Evolutionary conservation across 2,329 filamentous ascomycete genomes (phyloP).

Genomic region (Decorospora gaudefroyi): DNA sequence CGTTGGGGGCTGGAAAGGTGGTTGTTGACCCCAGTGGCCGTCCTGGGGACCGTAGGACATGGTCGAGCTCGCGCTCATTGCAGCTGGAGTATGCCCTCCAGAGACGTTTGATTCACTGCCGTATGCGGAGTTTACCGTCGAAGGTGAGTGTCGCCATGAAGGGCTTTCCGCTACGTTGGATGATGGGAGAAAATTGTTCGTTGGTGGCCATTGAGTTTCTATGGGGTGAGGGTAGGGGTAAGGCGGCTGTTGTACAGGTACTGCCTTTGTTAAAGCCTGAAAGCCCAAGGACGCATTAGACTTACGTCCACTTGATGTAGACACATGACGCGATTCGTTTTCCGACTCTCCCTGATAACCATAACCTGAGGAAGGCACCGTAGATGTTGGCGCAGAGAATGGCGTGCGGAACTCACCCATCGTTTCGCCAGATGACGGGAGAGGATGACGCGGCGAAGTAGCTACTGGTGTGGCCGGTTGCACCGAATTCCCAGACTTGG

Average conservation of each 20-base stretch:
- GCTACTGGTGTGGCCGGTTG: slow-evolving; percentile 54
- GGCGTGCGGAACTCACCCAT: slow-evolving; percentile 41
- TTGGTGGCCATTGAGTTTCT: slow-evolving; percentile 46
- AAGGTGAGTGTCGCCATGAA: slow-evolving; percentile 45
- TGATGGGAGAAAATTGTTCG: slow-evolving; percentile 40
- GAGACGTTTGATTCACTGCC: slow-evolving; percentile 46
- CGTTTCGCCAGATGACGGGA: slow-evolving; percentile 32
- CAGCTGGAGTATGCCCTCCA: slow-evolving; percentile 41
- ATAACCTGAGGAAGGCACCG: slow-evolving; percentile 26
- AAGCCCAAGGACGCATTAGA: background rate
- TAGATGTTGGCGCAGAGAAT: slow-evolving; percentile 24
- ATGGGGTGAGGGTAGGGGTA: slow-evolving; percentile 44
- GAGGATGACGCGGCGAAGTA: slow-evolving; percentile 52
- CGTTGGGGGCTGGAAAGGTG: slow-evolving; percentile 38
- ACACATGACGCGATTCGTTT: slow-evolving; percentile 31
- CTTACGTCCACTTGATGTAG: slow-evolving; percentile 38
- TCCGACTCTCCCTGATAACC: slow-evolving; percentile 36
- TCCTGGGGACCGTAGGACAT: slow-evolving; percentile 45
- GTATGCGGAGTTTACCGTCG: slow-evolving; percentile 42
- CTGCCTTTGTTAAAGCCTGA: slow-evolving; percentile 29
- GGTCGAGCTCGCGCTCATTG: slow-evolving; percentile 45
- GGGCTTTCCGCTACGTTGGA: slow-evolving; percentile 44
- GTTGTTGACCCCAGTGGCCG: slow-evolving; percentile 36
- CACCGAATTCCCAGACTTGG: slow-evolving; percentile 52
- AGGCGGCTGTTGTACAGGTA: slow-evolving; percentile 38